Evolutionary conservation across 1,139 yeast genomes (phyloP).

Genomic region (Ashbya aceris): DNA sequence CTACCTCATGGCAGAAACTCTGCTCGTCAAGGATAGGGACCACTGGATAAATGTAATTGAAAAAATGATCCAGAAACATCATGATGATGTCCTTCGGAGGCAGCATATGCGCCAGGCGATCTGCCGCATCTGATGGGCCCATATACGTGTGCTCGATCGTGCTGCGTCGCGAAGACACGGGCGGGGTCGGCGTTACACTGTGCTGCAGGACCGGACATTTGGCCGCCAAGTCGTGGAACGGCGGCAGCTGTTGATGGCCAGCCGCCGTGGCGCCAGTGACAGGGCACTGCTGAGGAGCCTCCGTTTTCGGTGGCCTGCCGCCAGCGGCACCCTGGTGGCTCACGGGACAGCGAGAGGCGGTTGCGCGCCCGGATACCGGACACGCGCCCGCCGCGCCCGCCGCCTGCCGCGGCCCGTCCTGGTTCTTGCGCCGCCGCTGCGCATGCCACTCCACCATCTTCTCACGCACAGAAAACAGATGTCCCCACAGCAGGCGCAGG

Average conservation of each 20-base stretch:
- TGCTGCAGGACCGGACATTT: conserved; percentile 20
- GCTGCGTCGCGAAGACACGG: conserved; percentile 5
- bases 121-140: conserved; percentile 13
- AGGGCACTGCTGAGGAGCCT: neutral
- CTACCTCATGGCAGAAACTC: conserved; percentile 26
- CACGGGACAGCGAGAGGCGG: neutral
- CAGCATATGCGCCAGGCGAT: conserved; percentile 17
- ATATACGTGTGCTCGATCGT: conserved; percentile 1
- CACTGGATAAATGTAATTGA: conserved; percentile 39
- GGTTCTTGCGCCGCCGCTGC: conserved; percentile 14
- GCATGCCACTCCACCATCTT: conserved; percentile 31
- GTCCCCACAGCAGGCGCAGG: conserved; percentile 42
- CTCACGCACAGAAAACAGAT: conserved; percentile 40
- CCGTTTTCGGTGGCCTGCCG: neutral
- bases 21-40: conserved; percentile 44
- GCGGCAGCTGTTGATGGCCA: conserved; percentile 8
- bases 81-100: conserved; percentile 38
- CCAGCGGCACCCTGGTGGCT: neutral
- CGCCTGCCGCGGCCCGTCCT: neutral
- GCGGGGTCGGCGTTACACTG: conserved; percentile 11
- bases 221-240: conserved; percentile 17
- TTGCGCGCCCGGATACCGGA: neutral
- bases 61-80: conserved; percentile 35
- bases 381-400: neutral
- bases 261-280: neutral